phyloP scores from a whole-genome alignment of 2,329 filamentous ascomycete genomes.

The Raffaelea arxii region DNA sequence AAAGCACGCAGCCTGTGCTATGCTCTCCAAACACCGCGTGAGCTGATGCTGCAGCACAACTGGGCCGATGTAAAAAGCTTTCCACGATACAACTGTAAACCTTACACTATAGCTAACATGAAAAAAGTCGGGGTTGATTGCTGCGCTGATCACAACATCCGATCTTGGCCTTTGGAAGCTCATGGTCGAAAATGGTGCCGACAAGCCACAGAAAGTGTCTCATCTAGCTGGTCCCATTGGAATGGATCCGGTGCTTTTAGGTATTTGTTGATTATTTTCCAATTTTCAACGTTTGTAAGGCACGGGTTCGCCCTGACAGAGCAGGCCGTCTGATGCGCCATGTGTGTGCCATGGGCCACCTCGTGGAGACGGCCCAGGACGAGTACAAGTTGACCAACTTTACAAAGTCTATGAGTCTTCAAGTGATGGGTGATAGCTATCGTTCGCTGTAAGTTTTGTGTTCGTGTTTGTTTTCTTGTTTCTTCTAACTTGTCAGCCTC shows the following conservation, averaged over 20 bases:
- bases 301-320: not conserved
- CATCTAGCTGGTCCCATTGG: conserved; percentile 20
- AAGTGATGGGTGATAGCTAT: conserved; percentile 23
- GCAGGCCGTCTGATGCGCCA: conserved; percentile 22
- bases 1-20: conserved; percentile 6
- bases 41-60: conserved; percentile 9
- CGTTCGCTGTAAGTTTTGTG: conserved; percentile 12
- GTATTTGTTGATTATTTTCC: conserved; percentile 13
- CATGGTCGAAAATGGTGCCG: conserved; percentile 21
- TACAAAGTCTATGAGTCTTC: conserved; percentile 21
- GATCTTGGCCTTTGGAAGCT: conserved; percentile 26
- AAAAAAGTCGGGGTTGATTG: not conserved
- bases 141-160: conserved; percentile 16
- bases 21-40: conserved; percentile 5
- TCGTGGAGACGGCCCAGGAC: conserved; percentile 22
- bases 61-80: conserved; percentile 10
- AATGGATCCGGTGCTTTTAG: conserved; percentile 18
- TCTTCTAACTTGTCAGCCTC: conserved; percentile 7
- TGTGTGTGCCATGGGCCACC: conserved; percentile 25
- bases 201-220: conserved; percentile 18
- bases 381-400: conserved; percentile 25
- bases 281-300: not conserved
- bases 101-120: not conserved
- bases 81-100: no score
- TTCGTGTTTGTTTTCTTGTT: not conserved